phyloP scores from a whole-genome alignment of 2,329 filamentous ascomycete genomes.

The Arthrinium puccinioides region DNA sequence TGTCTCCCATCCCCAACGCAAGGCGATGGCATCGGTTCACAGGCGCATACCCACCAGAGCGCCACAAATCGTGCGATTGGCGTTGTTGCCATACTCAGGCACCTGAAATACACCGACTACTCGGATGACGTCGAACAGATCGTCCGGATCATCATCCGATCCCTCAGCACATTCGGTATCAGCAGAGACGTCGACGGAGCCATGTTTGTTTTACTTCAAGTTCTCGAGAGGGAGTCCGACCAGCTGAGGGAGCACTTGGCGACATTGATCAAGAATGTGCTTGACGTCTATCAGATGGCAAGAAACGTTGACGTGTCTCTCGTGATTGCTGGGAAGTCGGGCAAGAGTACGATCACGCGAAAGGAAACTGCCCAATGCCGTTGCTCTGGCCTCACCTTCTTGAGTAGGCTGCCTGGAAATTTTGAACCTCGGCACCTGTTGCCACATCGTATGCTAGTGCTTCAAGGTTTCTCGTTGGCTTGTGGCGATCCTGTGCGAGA shows the following conservation, averaged over 20 bases:
- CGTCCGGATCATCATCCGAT: slow-evolving; percentile 40
- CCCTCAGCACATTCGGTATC: slow-evolving; percentile 32
- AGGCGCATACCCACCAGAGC: not conserved
- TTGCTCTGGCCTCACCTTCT: slow-evolving; percentile 38
- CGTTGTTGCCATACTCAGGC: slow-evolving; percentile 39
- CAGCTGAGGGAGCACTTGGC: slow-evolving; percentile 40
- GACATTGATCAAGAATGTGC: slow-evolving; percentile 39
- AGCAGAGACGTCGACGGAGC: slow-evolving; percentile 39
- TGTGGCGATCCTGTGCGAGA: slow-evolving; percentile 48
- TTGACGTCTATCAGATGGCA: slow-evolving; percentile 25
- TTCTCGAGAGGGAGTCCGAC: slow-evolving; percentile 38
- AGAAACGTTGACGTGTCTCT: slow-evolving; percentile 14
- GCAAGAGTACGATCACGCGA: slow-evolving; percentile 5
- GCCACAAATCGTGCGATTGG: slow-evolving; percentile 36
- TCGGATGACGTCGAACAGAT: slow-evolving; percentile 41
- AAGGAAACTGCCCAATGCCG: slow-evolving; percentile 29
- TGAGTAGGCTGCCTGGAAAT: slow-evolving; percentile 37
- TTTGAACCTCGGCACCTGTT: slow-evolving; percentile 41
- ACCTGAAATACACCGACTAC: slow-evolving; percentile 44
- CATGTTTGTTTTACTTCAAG: slow-evolving; percentile 38
- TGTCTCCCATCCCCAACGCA: slow-evolving; percentile 27
- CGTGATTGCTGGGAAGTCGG: not conserved
- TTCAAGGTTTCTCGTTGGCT: slow-evolving; percentile 39
- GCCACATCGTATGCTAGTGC: slow-evolving; percentile 34
- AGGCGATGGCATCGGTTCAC: too few species aligned